Evolutionary conservation across 2,329 filamentous ascomycete genomes (phyloP).

Genomic region (Myriosclerotinia duriaeana): DNA sequence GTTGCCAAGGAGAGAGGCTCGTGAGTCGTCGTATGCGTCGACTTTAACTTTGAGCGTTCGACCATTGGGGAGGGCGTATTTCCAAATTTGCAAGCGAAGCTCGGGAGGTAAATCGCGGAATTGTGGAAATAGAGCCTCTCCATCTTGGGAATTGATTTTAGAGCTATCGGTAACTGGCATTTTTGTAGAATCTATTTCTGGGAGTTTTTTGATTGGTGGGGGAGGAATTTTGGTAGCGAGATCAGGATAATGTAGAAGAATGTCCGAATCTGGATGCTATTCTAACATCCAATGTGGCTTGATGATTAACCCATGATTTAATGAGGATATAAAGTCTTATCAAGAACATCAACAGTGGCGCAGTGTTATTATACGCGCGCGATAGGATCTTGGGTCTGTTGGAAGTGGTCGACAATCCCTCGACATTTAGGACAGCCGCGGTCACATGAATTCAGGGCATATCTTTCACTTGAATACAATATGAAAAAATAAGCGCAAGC

Average conservation of each 20-base stretch:
- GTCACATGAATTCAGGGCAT: background rate
- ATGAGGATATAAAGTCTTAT: background rate
- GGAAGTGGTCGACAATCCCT: conserved; percentile 2
- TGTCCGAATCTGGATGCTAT: background rate
- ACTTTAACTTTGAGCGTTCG: conserved; percentile 10
- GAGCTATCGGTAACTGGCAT: background rate
- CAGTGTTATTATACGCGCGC: conserved; percentile 1
- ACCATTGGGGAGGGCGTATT: background rate
- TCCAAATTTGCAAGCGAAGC: conserved; percentile 7
- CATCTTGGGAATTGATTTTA: background rate
- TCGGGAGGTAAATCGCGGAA: conserved; percentile 5
- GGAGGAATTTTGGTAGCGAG: background rate
- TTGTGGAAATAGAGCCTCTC: background rate
- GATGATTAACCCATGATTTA: background rate
- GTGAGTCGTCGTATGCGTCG: conserved; percentile 5
- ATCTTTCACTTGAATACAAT: background rate
- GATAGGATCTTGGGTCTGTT: background rate
- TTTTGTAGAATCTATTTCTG: background rate
- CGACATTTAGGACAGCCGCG: conserved; percentile 1
- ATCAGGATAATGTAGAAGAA: background rate
- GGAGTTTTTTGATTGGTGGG: background rate
- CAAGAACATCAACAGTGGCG: conserved; percentile 1
- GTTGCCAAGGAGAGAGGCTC: background rate
- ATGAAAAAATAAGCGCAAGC: background rate
- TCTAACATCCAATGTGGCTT: background rate